Evolutionary conservation across 176 grass and related monocot genomes (phyloP), one percentile per base, ranked within the genome.

Genomic region (Avena eriantha): DNA sequence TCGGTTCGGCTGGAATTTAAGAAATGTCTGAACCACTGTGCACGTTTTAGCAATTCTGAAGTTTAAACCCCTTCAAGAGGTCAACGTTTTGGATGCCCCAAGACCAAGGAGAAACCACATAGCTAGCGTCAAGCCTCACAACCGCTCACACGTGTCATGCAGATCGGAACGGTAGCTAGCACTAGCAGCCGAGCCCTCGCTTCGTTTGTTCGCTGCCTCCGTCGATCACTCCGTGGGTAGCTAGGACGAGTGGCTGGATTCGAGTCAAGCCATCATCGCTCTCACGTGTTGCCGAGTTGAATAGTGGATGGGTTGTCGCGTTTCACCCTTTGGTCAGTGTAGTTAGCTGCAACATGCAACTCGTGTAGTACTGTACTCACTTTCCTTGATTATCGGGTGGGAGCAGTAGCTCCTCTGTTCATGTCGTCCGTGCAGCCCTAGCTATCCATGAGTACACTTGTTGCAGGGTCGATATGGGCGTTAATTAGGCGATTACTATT

Each of bases 131-230:
- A 35, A 68, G 66, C 39, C 66, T 33, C 29, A 31, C 23, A 66
- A n/a, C 21, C 11, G 70, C 35, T 87, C 45, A 65, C 45, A 65
- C 21, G 58, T 76, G 41, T 60, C 14, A 26, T 24, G 26, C 21
- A 73, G 47, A 80, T n/a, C 12, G 67, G 74, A 74, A 85, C 3
- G 57, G 47, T 89, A 43, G 88, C 75, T 77, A 31, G 31, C 29
- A 29, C 29, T 29, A 29, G 29, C 29, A 29, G 29, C 7, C 9
- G n/a, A 11, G 5, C 43, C 18, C 3, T 69, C 45, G 64, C 80
- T 66, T 66, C 12, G 0, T 79, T 65, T 56, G 73, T 60, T 82
- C 22, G 64, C 63, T 63, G 41, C 56, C 86, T 14, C 35, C 48
- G 8, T 45, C 6, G 39, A 41, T 29, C 29, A 29, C 29, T 36